These are phyloP conservation scores for Quercus parvula DNA, from an alignment of 306 rosid genomes.

Conservation along the genomic window DNA sequence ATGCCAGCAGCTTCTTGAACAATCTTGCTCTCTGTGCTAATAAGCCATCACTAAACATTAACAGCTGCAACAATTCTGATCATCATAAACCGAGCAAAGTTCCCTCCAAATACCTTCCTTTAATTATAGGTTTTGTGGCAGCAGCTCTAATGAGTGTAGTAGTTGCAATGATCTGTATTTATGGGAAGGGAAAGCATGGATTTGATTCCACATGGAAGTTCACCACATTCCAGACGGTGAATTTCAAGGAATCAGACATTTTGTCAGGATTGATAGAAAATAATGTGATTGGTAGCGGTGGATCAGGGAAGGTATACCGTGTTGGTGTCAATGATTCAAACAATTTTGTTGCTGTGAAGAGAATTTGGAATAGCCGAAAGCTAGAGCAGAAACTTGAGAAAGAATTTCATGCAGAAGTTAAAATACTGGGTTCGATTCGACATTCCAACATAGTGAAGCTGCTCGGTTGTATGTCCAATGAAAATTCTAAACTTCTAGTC, in stretches of 20 bases:
- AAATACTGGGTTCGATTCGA: constrained; percentile 60
- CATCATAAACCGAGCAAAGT: constrained; percentile 25
- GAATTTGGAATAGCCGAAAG: constrained; percentile 47
- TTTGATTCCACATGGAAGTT: constrained; percentile 56
- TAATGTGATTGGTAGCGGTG: constrained; percentile 68
- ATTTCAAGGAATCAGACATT: constrained; percentile 56
- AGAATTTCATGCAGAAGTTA: constrained; percentile 69
- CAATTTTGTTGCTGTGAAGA: constrained; percentile 64
- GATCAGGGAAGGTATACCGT: constrained; percentile 77
- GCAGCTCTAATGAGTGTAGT: constrained; percentile 21
- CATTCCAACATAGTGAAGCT: constrained; percentile 81
- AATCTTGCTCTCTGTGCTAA: constrained; percentile 62
- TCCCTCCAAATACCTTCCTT: constrained; percentile 39
- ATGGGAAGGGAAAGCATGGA: constrained; percentile 28
- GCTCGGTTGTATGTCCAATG: constrained; percentile 55
- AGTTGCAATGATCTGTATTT: constrained; percentile 13
- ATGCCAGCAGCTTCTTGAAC: constrained; percentile 55
- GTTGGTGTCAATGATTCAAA: constrained; percentile 25
- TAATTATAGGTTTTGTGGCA: constrained; percentile 35
- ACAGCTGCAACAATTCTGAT: constrained; percentile 33
- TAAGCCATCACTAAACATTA: constrained; percentile 24
- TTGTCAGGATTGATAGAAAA: constrained; percentile 36
- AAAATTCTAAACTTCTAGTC: constrained; percentile 65
- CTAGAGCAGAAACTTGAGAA: constrained; percentile 59
- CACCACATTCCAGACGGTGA: constrained; percentile 57